Evolutionary conservation across 2,329 filamentous ascomycete species (phyloP).

Genomic region (Thermothelomyces thermophilus): DNA sequence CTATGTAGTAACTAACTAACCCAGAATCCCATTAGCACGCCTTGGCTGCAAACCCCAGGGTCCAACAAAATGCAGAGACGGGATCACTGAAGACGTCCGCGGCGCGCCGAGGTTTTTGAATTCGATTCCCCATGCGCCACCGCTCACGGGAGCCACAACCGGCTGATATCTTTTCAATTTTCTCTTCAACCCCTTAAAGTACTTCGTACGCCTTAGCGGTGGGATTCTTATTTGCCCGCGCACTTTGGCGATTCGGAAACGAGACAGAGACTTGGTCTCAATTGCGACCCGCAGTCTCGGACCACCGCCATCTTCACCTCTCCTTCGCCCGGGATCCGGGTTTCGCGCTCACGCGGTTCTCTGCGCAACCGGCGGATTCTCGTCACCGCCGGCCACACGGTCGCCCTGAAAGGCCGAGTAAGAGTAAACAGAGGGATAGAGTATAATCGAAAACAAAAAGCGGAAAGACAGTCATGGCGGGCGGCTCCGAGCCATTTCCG

Average conservation of each 20-base stretch:
- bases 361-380: background rate
- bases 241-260: background rate
- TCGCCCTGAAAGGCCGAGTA: no score
- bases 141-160: background rate
- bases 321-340: background rate
- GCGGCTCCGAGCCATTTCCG: slow-evolving; percentile 45
- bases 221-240: background rate
- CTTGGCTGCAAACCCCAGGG: background rate
- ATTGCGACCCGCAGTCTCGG: background rate
- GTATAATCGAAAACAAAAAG: background rate
- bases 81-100: background rate
- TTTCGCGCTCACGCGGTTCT: background rate
- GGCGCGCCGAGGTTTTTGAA: background rate
- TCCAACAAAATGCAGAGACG: background rate
- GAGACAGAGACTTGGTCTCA: background rate
- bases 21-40: background rate
- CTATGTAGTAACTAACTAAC: no score
- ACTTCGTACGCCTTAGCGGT: background rate
- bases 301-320: background rate
- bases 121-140: background rate
- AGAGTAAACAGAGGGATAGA: background rate
- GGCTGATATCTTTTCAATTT: background rate
- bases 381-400: background rate
- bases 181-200: background rate
- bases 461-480: slow-evolving; percentile 8